A percentile compares a stretch with the other conserved stretches of the same genome.
phyloP scores from a whole-genome alignment of 176 grass and related monocot genomes.

The Tillandsia fasciculata region DNA sequence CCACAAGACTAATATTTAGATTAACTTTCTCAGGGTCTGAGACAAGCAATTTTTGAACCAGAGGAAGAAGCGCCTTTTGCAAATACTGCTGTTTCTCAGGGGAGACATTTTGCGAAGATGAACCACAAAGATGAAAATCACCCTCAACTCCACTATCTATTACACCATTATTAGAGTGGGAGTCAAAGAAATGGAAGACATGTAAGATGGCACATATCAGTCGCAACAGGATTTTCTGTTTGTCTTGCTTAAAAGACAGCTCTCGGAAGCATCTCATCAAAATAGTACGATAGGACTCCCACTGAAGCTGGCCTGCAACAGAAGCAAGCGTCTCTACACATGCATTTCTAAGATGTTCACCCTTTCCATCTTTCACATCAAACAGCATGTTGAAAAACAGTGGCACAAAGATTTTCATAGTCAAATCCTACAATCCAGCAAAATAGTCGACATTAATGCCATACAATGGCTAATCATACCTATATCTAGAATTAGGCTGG shows the following conservation, averaged over 20 bases:
- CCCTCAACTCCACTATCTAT: slow-evolving; percentile 5
- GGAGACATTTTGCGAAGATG: slow-evolving; percentile 24
- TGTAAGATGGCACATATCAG: slow-evolving; percentile 73
- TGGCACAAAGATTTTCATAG: slow-evolving; percentile 81
- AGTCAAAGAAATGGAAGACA: slow-evolving; percentile 49
- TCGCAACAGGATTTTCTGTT: slow-evolving; percentile 77
- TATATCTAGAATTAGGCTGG: not conserved
- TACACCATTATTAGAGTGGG: not conserved
- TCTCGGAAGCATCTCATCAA: slow-evolving; percentile 66
- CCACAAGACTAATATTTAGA: slow-evolving; percentile 71
- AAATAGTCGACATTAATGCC: slow-evolving; percentile 4
- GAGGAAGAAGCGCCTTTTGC: slow-evolving; percentile 57
- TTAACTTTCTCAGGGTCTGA: slow-evolving; percentile 79
- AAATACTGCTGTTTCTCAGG: slow-evolving; percentile 57
- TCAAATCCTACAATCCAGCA: slow-evolving; percentile 53
- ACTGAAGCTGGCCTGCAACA: slow-evolving; percentile 60
- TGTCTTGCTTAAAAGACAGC: slow-evolving; percentile 57
- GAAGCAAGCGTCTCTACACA: slow-evolving; percentile 76
- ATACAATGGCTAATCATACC: not conserved
- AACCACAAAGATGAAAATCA: slow-evolving; percentile 29
- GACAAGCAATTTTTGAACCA: slow-evolving; percentile 62
- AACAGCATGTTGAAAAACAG: slow-evolving; percentile 87
- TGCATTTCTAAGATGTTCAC: slow-evolving; percentile 72
- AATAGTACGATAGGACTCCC: slow-evolving; percentile 79
- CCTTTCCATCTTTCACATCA: slow-evolving; percentile 79